These are phyloP conservation scores for Penicillium malachiteum DNA, from an alignment of 495 filamentous ascomycete species.

Conservation along the genomic window DNA sequence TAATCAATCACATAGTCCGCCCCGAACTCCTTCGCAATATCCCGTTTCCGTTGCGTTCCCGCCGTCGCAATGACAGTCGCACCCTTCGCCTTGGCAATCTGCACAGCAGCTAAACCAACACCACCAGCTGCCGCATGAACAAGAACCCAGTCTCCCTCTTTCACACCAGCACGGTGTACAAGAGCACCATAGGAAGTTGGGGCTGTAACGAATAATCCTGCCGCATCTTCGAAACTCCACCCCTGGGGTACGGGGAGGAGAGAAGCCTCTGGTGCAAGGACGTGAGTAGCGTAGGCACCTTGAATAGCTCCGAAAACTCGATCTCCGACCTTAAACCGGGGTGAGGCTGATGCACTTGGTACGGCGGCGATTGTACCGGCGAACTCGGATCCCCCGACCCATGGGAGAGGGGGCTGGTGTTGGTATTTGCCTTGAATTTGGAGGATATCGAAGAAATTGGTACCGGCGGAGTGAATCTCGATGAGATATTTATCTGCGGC, in stretches of 20 bases:
- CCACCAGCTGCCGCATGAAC: slow-evolving; percentile 92
- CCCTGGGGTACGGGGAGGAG: slow-evolving; percentile 73
- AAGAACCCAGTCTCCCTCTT: slow-evolving; percentile 80
- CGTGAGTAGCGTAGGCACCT: slow-evolving; percentile 79
- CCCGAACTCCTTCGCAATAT: slow-evolving; percentile 74
- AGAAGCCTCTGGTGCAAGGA: slow-evolving; percentile 62
- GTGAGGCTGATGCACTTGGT: slow-evolving; percentile 46
- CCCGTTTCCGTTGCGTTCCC: slow-evolving; percentile 71
- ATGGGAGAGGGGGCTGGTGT: slow-evolving; percentile 71
- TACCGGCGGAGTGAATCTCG: slow-evolving; percentile 80
- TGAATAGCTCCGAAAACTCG: slow-evolving; percentile 84
- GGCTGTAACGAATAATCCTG: slow-evolving; percentile 86
- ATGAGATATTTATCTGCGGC: slow-evolving; percentile 77
- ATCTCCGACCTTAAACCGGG: slow-evolving; percentile 70
- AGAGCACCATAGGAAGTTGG: slow-evolving; percentile 88
- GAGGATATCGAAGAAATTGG: slow-evolving; percentile 95
- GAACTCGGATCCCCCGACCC: slow-evolving; percentile 87
- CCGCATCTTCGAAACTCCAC: slow-evolving; percentile 82
- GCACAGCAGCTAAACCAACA: slow-evolving; percentile 87
- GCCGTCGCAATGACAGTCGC: slow-evolving; percentile 90
- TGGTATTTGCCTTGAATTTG: slow-evolving; percentile 83
- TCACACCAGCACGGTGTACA: slow-evolving; percentile 72
- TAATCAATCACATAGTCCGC: slow-evolving; percentile 86
- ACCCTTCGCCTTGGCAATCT: slow-evolving; percentile 87
- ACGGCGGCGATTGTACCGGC: slow-evolving; percentile 70